phyloP scores from a whole-genome alignment of 345 rosid species.

The Salix suchowensis region DNA sequence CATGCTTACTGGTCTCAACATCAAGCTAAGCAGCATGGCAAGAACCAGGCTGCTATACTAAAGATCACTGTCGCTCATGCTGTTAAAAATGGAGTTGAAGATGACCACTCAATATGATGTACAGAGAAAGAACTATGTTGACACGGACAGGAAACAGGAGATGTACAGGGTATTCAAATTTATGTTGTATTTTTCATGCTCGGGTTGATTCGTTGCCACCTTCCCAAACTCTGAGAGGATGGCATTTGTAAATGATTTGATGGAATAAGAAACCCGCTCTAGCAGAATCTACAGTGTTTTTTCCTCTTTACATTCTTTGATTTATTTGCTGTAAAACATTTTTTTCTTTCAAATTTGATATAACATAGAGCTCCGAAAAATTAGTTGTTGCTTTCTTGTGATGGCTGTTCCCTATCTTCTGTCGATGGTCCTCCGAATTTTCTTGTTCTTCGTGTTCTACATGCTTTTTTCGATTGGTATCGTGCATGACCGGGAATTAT shows the following conservation, averaged over 20 bases:
- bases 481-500: too few species aligned
- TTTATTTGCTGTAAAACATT: constrained; percentile 23
- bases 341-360: background rate
- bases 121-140: constrained; percentile 20
- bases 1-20: constrained; percentile 79
- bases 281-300: constrained; percentile 9
- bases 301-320: constrained; percentile 16
- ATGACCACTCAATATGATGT: constrained; percentile 20
- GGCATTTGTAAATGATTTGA: constrained; percentile 48
- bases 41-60: constrained; percentile 32
- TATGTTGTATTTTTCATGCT: constrained; percentile 37
- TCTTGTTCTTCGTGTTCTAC: background rate
- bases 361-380: background rate
- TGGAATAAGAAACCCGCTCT: constrained; percentile 32
- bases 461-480: too few species aligned
- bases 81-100: constrained; percentile 22
- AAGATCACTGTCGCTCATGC: constrained; percentile 21
- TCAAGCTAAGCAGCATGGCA: constrained; percentile 66
- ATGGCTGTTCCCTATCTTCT: background rate
- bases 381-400: background rate
- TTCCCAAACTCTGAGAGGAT: constrained; percentile 4
- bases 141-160: constrained; percentile 22
- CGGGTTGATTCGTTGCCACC: constrained; percentile 42
- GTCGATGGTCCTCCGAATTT: background rate
- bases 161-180: constrained; percentile 46